Base-by-base conservation (phyloP, 352 stramenopile genomes). In the Globisporangium radiosum region DNA sequence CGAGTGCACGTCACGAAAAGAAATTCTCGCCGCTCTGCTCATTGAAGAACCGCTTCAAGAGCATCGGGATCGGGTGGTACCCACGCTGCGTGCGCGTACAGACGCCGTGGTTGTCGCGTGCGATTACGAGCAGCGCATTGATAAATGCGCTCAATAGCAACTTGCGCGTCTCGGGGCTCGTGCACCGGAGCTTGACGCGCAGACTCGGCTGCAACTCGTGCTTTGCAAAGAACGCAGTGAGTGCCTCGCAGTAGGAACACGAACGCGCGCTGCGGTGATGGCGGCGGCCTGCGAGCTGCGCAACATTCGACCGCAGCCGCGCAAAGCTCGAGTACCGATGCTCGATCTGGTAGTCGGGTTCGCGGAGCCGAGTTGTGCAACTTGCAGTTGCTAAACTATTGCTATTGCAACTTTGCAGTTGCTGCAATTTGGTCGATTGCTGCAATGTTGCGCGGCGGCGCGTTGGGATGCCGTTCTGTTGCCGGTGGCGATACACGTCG, bases 251-350 rank as follows among this genome's bases (percentile, higher is more conserved):
- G 62, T 86, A 88, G 17, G 49, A 42, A 60, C 78, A 88, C 42
- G 69, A 45, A 43, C 25, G 25, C 25, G 57, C 61, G 63, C 72
- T 71, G 54, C 70, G 71, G n/a, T 64, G 66, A 45, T 88, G 73
- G 49, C 70, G 77, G 52, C 79, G 79, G 48, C 78, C 73, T 19
- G 78, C 65, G 36, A 75, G 68, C 49, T 76, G 60, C 49, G 66
- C 66, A 40, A 89, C 65, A 15, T 76, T 77, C 15, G 64, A 72
- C 13, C 76, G 75, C 15, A 89, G 60, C 11, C 72, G 63, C 19
- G 68, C 67, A 56, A 89, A 89, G 52, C 65, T 86, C 52, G 79
- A 89, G 60, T 83, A 89, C 13, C 79, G 75, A 52, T 87, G 74
- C 57, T 84, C 72, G 53, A 89, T 76, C 57, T 76, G 72, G 66